Percentiles rank a stretch among this genome's conserved stretches.
Evolutionary conservation across 2,329 filamentous ascomycete species (phyloP).

Genomic region (Aaosphaeria pasadenensis): DNA sequence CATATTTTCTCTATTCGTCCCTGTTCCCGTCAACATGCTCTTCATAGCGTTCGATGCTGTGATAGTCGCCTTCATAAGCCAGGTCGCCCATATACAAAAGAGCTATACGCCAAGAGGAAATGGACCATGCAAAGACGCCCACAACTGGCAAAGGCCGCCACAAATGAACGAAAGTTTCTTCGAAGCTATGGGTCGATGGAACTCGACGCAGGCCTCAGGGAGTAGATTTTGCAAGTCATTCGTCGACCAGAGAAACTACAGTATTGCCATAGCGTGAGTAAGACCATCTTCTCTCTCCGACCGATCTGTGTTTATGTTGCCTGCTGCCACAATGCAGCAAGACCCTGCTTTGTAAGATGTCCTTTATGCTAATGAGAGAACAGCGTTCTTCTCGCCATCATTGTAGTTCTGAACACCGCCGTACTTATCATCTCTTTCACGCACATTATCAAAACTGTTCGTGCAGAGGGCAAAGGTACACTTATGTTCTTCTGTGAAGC

Average conservation of each 20-base stretch:
- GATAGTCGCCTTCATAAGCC: constrained; percentile 3
- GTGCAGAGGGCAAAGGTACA: background rate
- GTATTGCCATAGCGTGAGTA: constrained; percentile 9
- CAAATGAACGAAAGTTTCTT: constrained; percentile 29
- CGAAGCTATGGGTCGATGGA: constrained; percentile 18
- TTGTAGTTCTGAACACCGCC: background rate
- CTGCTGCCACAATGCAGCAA: constrained; percentile 5
- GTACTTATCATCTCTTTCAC: background rate
- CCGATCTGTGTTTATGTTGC: too few species aligned
- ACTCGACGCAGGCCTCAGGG: constrained; percentile 12
- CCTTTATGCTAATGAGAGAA: background rate
- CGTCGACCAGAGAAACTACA: background rate
- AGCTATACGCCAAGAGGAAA: constrained; percentile 6
- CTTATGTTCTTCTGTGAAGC: background rate
- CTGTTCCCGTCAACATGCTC: constrained; percentile 8
- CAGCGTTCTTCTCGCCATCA: background rate
- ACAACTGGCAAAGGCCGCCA: constrained; percentile 7
- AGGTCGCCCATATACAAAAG: constrained; percentile 5
- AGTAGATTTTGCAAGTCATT: constrained; percentile 19
- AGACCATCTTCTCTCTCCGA: constrained; percentile 16
- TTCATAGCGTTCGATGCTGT: constrained; percentile 9
- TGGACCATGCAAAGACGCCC: constrained; percentile 5
- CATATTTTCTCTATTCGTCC: constrained; percentile 9
- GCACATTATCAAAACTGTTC: background rate
- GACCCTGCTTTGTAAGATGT: background rate